These are phyloP conservation scores for Candida sojae DNA, from an alignment of 1,139 yeast species.

Conservation along the genomic window DNA sequence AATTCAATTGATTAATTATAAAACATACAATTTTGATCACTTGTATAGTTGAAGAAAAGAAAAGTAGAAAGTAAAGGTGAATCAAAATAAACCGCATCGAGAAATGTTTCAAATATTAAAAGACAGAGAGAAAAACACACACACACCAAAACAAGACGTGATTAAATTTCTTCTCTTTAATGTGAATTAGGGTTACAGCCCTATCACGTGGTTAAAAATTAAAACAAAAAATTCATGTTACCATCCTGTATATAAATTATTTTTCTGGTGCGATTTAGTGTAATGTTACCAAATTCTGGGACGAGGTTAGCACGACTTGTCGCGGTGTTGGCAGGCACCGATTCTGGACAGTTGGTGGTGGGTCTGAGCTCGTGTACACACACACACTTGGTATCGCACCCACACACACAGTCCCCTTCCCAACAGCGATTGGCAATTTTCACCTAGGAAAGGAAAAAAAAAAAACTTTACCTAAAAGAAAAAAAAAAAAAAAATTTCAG, in stretches of 20 bases:
- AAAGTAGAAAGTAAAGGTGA: too few species aligned
- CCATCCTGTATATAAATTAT: not conserved
- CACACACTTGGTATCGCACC: not conserved
- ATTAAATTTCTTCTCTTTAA: too few species aligned
- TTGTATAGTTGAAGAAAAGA: not conserved
- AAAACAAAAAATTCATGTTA: not conserved
- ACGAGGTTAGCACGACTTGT: too few species aligned
- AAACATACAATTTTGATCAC: constrained; percentile 2
- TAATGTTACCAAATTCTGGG: not conserved
- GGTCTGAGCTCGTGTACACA: not conserved
- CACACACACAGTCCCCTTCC: not conserved
- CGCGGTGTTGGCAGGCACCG: too few species aligned
- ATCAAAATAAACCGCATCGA: not conserved
- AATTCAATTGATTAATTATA: not conserved
- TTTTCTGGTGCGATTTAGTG: constrained; percentile 1
- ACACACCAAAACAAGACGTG: not conserved
- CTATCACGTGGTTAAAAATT: constrained; percentile 7
- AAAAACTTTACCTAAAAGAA: not conserved
- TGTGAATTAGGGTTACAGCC: constrained; percentile 7
- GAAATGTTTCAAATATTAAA: not conserved
- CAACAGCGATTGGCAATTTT: not conserved
- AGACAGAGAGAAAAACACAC: not conserved
- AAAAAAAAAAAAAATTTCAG: constrained; percentile 6
- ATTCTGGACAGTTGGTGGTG: too few species aligned
- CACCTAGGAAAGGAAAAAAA: not conserved